phyloP scores from a whole-genome alignment of 2,329 filamentous ascomycete genomes.

The Myriangium duriaei region DNA sequence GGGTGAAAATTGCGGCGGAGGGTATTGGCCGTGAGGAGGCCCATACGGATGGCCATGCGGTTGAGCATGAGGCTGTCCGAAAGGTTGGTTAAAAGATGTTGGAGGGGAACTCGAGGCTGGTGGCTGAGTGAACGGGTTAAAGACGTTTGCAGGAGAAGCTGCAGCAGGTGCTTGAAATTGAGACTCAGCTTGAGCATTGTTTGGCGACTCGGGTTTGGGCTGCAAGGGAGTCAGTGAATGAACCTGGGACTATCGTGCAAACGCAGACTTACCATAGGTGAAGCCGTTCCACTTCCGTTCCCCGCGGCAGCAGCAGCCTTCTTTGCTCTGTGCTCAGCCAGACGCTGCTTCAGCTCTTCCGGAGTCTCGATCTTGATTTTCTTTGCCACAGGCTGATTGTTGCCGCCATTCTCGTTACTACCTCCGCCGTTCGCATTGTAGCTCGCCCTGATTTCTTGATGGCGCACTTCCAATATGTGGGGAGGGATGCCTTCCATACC shows the following conservation, averaged over 20 bases:
- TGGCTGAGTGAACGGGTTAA: conserved; percentile 4
- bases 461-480: conserved; percentile 70
- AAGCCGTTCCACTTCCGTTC: conserved; percentile 8
- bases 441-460: conserved; percentile 71
- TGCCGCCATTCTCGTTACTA: conserved; percentile 63
- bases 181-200: conserved; percentile 3
- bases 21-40: neutral
- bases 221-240: conserved; percentile 7
- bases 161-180: conserved; percentile 2
- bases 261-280: conserved; percentile 9
- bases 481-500: conserved; percentile 95
- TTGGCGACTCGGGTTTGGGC: conserved; percentile 2
- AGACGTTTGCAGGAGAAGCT: neutral
- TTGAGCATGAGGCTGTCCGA: neutral
- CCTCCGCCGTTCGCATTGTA: conserved; percentile 61
- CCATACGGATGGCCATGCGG: neutral
- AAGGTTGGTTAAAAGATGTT: neutral
- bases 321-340: conserved; percentile 64
- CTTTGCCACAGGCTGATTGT: conserved; percentile 36
- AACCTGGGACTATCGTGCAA: conserved; percentile 6
- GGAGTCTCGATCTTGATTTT: conserved; percentile 60
- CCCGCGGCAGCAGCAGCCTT: conserved; percentile 30
- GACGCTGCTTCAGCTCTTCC: conserved; percentile 65
- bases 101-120: neutral
- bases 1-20: neutral